Evolutionary conservation across 768 basidiomycete species (phyloP).

Genomic region (Symmetrospora coprosmae): DNA sequence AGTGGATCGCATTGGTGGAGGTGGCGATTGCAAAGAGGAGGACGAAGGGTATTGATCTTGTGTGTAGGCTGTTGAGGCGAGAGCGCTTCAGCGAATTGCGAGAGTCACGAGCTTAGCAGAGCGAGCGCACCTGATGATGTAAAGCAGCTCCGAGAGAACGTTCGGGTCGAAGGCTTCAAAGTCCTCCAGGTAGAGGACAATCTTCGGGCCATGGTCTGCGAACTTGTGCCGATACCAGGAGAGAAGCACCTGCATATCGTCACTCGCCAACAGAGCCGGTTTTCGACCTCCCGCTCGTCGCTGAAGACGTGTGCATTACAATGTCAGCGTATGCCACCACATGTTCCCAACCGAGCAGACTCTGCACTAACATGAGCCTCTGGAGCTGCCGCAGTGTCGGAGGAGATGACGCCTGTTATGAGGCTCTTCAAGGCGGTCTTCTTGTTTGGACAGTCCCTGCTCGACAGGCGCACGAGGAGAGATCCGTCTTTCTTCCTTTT

Average conservation of each 20-base stretch:
- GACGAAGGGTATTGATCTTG: neutral
- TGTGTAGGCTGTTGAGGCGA: neutral
- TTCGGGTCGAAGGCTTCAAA: conserved; percentile 22
- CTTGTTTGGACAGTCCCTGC: conserved; percentile 13
- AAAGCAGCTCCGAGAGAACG: neutral
- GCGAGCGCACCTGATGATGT: conserved; percentile 3
- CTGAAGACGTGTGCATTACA: no score
- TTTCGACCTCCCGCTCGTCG: neutral
- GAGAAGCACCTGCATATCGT: conserved; percentile 14
- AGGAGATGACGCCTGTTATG: conserved; percentile 1
- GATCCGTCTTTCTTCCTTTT: no score
- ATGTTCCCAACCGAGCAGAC: no score
- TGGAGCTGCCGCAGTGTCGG: neutral
- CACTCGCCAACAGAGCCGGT: neutral
- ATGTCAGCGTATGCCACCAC: no score
- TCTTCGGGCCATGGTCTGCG: neutral
- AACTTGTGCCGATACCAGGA: conserved; percentile 14
- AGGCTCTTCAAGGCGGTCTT: neutral
- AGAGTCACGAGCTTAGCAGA: neutral
- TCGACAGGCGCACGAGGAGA: neutral
- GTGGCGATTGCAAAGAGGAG: conserved; percentile 14
- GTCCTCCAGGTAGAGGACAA: conserved; percentile 15
- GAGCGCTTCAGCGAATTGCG: neutral
- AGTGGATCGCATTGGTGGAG: conserved; percentile 8
- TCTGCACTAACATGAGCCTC: neutral